Conservation (phyloP, 805 yeast species). For the Zygosaccharomyces kombuchaensis region DNA sequence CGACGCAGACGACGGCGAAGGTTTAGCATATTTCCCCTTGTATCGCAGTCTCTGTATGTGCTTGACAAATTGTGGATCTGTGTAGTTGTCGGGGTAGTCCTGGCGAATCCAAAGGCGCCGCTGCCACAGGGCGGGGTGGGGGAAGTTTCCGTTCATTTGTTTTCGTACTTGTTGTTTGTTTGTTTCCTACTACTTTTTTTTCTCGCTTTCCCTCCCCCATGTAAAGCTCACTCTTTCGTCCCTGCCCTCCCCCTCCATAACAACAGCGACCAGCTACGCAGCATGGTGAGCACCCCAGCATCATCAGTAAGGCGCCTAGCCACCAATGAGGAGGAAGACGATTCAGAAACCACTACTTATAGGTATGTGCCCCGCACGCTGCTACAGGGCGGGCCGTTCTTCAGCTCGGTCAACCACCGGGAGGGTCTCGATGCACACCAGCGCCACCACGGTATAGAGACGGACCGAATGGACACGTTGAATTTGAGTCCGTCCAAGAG, state of each 20-base stretch:
- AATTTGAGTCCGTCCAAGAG: not conserved
- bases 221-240: no score
- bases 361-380: constrained; percentile 13
- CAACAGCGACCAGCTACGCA: not conserved
- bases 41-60: constrained; percentile 18
- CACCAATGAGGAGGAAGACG: constrained; percentile 14
- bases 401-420: not conserved
- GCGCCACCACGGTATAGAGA: not conserved
- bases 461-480: not conserved
- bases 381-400: constrained; percentile 9
- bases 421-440: not conserved
- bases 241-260: not conserved
- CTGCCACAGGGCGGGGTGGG: constrained; percentile 63
- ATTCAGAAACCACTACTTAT: constrained; percentile 2
- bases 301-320: constrained; percentile 4
- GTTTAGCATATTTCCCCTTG: constrained; percentile 15
- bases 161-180: not conserved
- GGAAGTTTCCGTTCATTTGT: constrained; percentile 1
- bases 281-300: constrained; percentile 5
- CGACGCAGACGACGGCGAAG: constrained; percentile 7
- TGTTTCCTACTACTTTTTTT: not conserved
- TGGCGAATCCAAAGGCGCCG: constrained; percentile 81
- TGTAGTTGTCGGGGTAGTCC: constrained; percentile 87
- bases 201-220: not conserved
- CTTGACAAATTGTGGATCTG: constrained; percentile 68